A percentile compares a stretch with the other conserved stretches of the same genome.
Evolutionary conservation across 306 rosid genomes (phyloP).

Genomic region (Trifolium repens): DNA sequence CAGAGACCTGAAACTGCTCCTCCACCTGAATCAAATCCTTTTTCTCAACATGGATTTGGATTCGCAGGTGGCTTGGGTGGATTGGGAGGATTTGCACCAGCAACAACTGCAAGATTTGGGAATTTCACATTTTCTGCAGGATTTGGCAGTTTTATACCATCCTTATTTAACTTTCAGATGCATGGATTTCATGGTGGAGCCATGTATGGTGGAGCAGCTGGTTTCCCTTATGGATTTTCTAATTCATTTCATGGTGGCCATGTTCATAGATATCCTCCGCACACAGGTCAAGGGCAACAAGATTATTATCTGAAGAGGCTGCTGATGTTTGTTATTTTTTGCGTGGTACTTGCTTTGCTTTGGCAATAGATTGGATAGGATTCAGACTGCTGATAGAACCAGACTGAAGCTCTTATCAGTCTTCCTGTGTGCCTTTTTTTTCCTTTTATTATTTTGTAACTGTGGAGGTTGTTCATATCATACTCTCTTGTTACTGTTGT

Average conservation of each 20-base stretch:
- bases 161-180: slow-evolving; percentile 71
- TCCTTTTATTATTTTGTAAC: slow-evolving; percentile 5
- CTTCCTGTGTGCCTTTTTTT: slow-evolving; percentile 32
- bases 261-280: slow-evolving; percentile 58
- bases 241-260: slow-evolving; percentile 65
- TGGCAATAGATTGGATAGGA: slow-evolving; percentile 63
- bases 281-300: slow-evolving; percentile 65
- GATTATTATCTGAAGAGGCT: slow-evolving; percentile 76
- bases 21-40: slow-evolving; percentile 64
- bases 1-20: slow-evolving; percentile 89
- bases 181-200: slow-evolving; percentile 71
- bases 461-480: slow-evolving; percentile 45
- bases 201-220: slow-evolving; percentile 64
- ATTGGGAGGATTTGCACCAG: slow-evolving; percentile 76
- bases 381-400: slow-evolving; percentile 36
- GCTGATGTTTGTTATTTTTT: slow-evolving; percentile 58
- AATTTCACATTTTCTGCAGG: slow-evolving; percentile 83
- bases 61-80: slow-evolving; percentile 77
- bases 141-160: slow-evolving; percentile 80
- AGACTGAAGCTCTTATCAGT: slow-evolving; percentile 36
- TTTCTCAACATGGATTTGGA: slow-evolving; percentile 67
- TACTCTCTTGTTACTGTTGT: slow-evolving; percentile 36
- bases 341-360: slow-evolving; percentile 65
- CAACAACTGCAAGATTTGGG: slow-evolving; percentile 73
- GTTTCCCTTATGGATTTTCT: slow-evolving; percentile 69